Conservation (phyloP, 108 stramenopile species). For the Skeletonema costatum region DNA sequence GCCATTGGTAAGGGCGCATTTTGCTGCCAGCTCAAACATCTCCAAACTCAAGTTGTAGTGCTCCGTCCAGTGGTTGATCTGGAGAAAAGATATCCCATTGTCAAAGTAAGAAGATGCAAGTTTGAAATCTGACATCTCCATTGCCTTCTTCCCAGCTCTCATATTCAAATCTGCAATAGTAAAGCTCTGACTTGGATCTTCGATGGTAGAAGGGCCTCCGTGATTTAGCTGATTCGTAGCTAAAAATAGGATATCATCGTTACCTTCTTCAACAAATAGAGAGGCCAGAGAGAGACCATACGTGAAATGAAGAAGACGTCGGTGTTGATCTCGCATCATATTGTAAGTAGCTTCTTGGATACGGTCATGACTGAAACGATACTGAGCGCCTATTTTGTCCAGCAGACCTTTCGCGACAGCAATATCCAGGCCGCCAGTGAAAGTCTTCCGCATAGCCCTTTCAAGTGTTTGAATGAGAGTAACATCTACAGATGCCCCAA, state of each 20-base stretch:
- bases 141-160: not conserved
- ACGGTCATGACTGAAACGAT: slow-evolving; percentile 4
- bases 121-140: not conserved
- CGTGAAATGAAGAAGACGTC: not conserved
- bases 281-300: slow-evolving; percentile 10
- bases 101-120: not conserved
- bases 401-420: slow-evolving; percentile 8
- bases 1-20: slow-evolving; percentile 1
- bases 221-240: slow-evolving; percentile 8
- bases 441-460: not conserved
- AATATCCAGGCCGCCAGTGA: not conserved
- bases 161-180: not conserved
- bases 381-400: not conserved
- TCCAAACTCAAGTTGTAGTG: not conserved
- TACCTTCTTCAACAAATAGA: not conserved
- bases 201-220: not conserved
- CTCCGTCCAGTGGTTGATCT: not conserved
- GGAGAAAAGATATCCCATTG: not conserved
- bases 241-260: not conserved
- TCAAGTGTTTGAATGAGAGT: not conserved
- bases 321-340: not conserved
- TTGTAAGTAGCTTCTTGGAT: not conserved
- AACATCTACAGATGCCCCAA: not conserved
- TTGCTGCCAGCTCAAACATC: not conserved
- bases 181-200: not conserved